Evolutionary conservation across 208 protist species (phyloP).

Genomic region (Phytomonas serpens): DNA sequence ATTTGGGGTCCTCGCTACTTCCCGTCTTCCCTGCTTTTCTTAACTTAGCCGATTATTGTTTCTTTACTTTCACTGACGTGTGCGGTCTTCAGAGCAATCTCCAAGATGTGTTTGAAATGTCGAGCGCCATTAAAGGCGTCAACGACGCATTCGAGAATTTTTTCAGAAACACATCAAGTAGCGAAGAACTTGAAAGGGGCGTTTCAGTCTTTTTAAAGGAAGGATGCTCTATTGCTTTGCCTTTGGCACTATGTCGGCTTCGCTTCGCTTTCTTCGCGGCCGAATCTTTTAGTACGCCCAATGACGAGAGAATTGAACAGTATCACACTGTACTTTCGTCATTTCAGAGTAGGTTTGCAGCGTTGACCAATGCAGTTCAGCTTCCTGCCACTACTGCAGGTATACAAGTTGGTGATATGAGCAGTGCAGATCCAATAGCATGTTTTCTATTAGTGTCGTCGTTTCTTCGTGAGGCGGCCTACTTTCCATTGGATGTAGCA

Average conservation of each 20-base stretch:
- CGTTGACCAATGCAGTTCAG: background rate
- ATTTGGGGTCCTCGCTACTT: background rate
- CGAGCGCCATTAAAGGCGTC: background rate
- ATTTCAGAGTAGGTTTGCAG: background rate
- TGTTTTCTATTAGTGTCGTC: background rate
- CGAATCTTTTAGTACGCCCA: background rate
- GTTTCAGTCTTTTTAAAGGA: background rate
- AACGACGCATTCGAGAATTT: background rate
- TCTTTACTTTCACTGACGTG: background rate
- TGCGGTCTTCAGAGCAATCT: background rate
- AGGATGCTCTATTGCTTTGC: background rate
- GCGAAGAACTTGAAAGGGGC: background rate
- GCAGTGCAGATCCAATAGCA: background rate
- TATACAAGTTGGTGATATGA: background rate
- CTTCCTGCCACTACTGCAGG: background rate
- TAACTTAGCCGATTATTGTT: background rate
- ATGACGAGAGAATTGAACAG: background rate
- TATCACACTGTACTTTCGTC: background rate
- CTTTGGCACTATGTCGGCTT: background rate
- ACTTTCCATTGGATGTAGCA: slow-evolving; percentile 8
- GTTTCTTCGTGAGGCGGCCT: background rate
- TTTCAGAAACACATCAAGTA: background rate
- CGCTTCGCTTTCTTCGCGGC: background rate
- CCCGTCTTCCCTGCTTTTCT: background rate
- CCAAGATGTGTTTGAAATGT: background rate